Conservation (phyloP, 2,329 filamentous ascomycete species). For the Colletotrichum karsti region DNA sequence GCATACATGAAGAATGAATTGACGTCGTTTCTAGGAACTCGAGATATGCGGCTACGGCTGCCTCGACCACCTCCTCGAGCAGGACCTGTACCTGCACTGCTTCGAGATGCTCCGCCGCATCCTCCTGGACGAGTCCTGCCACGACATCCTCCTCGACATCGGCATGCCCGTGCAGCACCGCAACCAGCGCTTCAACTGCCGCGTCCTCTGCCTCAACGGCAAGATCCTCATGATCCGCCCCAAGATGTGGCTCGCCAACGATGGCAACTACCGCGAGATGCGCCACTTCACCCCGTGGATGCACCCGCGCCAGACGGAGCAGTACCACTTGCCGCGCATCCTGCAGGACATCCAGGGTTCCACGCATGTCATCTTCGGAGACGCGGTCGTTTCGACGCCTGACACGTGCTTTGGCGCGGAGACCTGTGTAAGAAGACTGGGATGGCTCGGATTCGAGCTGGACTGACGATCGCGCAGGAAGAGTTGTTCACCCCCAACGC, state of each 20-base stretch:
- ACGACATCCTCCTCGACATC: slow-evolving; percentile 74
- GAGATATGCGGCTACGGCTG: slow-evolving; percentile 60
- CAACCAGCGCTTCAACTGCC: slow-evolving; percentile 46
- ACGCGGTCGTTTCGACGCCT: slow-evolving; percentile 66
- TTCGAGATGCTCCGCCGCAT: slow-evolving; percentile 72
- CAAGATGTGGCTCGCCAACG: slow-evolving; percentile 75
- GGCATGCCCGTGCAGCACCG: slow-evolving; percentile 68
- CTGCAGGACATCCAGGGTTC: slow-evolving; percentile 61
- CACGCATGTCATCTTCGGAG: slow-evolving; percentile 69
- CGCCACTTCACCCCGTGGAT: slow-evolving; percentile 73
- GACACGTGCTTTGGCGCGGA: slow-evolving; percentile 67
- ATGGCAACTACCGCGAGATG: slow-evolving; percentile 70
- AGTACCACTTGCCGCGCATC: slow-evolving; percentile 70
- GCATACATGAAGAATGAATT: background rate
- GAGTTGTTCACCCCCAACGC: slow-evolving; percentile 68
- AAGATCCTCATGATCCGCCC: slow-evolving; percentile 77
- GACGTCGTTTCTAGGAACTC: slow-evolving; percentile 44
- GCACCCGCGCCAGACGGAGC: slow-evolving; percentile 64
- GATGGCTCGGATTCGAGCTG: too few relatives aligned
- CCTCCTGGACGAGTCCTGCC: slow-evolving; percentile 64
- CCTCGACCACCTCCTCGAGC: slow-evolving; percentile 43
- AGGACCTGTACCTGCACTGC: slow-evolving; percentile 65
- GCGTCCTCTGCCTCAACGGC: slow-evolving; percentile 60
- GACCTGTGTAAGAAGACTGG: slow-evolving; percentile 62
- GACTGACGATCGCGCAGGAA: slow-evolving; percentile 39